Evolutionary conservation across 192 early-diverging fungal genomes (phyloP), one percentile per base, ranked within the genome.

Genomic region (Backusella australiensis): DNA sequence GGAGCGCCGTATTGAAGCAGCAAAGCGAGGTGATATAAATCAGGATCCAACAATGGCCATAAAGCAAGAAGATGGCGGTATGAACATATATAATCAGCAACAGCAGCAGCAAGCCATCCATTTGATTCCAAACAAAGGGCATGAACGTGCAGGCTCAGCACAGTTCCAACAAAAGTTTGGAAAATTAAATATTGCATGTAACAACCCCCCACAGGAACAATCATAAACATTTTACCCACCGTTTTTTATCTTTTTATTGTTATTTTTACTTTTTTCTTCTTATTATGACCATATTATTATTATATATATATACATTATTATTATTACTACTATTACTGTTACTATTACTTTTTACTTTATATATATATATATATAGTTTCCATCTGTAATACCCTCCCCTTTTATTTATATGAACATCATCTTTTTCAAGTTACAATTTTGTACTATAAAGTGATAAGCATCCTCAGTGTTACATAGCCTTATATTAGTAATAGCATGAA

Each of bases 161-260:
- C 77, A 78, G 23, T 78, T 78, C 26, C 77, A 78, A 21, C 77
- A 78, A 59, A 65, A 78, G 29, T 78, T 78, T 63, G 72, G 72
- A n/a, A 69, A 78, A 53, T 34, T 77, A 39, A 69, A 77, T 63
- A 77, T 77, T 42, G 75, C 56, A 63, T 63, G 56, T 23, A 63
- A 14, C 12, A 63, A 63, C 12, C 56, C 52, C 52, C 52, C 56
- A 29, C 26, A 56, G 23, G 8, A 63, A 63, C 56, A 63, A 63
- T 29, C 56, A 63, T 63, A 26, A 29, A 63, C 12, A 26, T 63
- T 63, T 63, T 63, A 8, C 21, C 56, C 56, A 29, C 56, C 0
- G 2, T 56, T 23, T 56, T 21, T 17, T 17, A 6, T 4, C 46
- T 6, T 23, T 26, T 59, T 59, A 26, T 59, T 63, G 23, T 63